Evolutionary conservation across 192 early-diverging fungal species (phyloP).

Genomic region (Podila epigama): DNA sequence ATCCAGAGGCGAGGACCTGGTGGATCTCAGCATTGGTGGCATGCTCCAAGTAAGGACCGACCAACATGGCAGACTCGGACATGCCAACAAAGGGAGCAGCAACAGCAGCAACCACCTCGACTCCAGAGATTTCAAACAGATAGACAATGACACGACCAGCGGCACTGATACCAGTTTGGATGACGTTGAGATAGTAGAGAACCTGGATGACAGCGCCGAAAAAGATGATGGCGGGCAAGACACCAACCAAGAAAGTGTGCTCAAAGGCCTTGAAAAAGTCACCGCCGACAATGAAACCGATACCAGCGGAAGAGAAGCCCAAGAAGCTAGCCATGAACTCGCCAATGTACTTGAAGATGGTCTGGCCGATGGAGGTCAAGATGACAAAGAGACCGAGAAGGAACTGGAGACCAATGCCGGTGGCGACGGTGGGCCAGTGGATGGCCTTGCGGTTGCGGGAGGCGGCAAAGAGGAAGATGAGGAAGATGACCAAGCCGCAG

Average conservation of each 20-base stretch:
- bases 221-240: slow-evolving; percentile 89
- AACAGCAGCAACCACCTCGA: slow-evolving; percentile 83
- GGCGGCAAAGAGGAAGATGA: slow-evolving; percentile 51
- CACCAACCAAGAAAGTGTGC: slow-evolving; percentile 67
- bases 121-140: slow-evolving; percentile 78
- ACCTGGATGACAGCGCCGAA: slow-evolving; percentile 87
- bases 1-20: slow-evolving; percentile 88
- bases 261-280: slow-evolving; percentile 45
- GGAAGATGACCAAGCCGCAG: slow-evolving; percentile 70
- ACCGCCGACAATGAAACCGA: slow-evolving; percentile 73
- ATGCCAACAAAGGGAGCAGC: slow-evolving; percentile 89
- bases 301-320: slow-evolving; percentile 70
- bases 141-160: slow-evolving; percentile 69
- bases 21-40: slow-evolving; percentile 89
- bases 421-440: slow-evolving; percentile 76
- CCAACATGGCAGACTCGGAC: slow-evolving; percentile 82
- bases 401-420: slow-evolving; percentile 78
- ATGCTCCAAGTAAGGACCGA: slow-evolving; percentile 81
- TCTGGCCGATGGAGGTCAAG: slow-evolving; percentile 71
- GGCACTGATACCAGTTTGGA: slow-evolving; percentile 81
- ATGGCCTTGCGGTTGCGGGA: slow-evolving; percentile 73
- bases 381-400: slow-evolving; percentile 82
- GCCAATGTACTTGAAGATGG: slow-evolving; percentile 74
- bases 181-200: slow-evolving; percentile 81
- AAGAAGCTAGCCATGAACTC: slow-evolving; percentile 67